Percentiles rank a stretch among this genome's conserved stretches.
These are phyloP conservation scores for Ceratorhiza oryzae-sativae DNA, from an alignment of 1,284 basidiomycete species.

Conservation along the genomic window DNA sequence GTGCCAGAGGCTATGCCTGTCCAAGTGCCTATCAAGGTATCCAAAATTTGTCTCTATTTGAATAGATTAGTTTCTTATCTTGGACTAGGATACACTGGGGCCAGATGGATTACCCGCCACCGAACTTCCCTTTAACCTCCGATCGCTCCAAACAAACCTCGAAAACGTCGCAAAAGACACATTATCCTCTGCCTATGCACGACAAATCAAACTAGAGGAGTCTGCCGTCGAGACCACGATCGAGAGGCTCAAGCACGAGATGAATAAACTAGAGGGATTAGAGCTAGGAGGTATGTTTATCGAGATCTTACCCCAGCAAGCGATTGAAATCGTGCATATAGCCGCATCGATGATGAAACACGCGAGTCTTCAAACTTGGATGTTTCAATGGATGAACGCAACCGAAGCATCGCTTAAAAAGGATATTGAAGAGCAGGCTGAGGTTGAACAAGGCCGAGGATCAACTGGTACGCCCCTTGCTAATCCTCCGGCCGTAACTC, in stretches of 20 bases:
- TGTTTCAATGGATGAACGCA: conserved; percentile 86
- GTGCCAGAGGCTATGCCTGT: conserved; percentile 69
- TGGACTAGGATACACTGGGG: background rate
- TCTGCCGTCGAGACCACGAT: conserved; percentile 86
- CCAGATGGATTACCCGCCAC: background rate
- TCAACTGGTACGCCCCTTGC: background rate
- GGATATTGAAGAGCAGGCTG: conserved; percentile 63
- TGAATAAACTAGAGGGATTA: conserved; percentile 62
- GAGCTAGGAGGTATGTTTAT: conserved; percentile 26
- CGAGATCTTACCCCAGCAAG: background rate
- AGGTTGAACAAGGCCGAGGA: conserved; percentile 49
- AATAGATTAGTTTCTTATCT: background rate
- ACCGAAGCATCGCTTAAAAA: conserved; percentile 63
- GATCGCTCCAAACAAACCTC: conserved; percentile 71
- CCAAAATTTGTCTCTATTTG: background rate
- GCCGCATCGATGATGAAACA: conserved; percentile 53
- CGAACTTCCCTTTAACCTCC: conserved; percentile 74
- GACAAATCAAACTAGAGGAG: conserved; percentile 83
- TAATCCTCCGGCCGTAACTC: background rate
- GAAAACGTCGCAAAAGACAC: conserved; percentile 66
- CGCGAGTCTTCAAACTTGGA: conserved; percentile 74
- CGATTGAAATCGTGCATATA: background rate
- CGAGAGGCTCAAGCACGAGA: conserved; percentile 72
- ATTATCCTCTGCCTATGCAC: conserved; percentile 68
- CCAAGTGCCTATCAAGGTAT: conserved; percentile 28